Evolutionary conservation across 1,139 yeast genomes (phyloP), one percentile per base, ranked within the genome.

Genomic region (Taphrina deformans): DNA sequence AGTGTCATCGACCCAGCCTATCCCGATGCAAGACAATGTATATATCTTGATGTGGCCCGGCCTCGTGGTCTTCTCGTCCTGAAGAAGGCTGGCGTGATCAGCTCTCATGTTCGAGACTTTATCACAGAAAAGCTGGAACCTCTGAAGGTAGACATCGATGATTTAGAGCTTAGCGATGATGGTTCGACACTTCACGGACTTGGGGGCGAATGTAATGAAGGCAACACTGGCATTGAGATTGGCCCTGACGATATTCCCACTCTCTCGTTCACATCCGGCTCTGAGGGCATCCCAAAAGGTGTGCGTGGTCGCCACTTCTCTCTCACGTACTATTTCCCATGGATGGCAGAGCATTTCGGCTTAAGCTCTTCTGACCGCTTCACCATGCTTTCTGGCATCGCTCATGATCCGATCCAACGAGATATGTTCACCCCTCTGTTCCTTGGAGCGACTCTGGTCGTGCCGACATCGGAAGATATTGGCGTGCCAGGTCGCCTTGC

Each of bases 231-330:
- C 26, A 93, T 93, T n/a, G 79, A 86, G 56, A 98, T 93, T 45
- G 99, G 99, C 1, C 99, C 99, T 2, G 99, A 93, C 75, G 88
- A 95, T 38, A 92, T 91, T 74, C 99, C 99, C 55, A 93, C 99
- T 1, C 81, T 93, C 60, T 89, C 97, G 0, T 93, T 93, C 79
- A 93, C 99, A n/a, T 89, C 96, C 24, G 99, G 99, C 44, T 89
- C 96, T 12, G 99, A 93, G 77, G 99, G 99, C 76, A 81, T 93
- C 70, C 99, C 99, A 71, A 93, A 93, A 79, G 99, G 99, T 79
- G 99, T 93, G 31, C 82, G 90, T 69, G 99, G 99, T 55, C 89
- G 99, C 78, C 99, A 95, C 75, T 95, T 86, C 76, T 92, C 98
- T 0, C 81, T 93, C 70, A 96, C 99, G 0, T 93, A 95, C 79